A percentile compares a stretch with the other conserved stretches of the same genome.
phyloP scores from a whole-genome alignment of 495 filamentous ascomycete genomes.

The Podospora comata region DNA sequence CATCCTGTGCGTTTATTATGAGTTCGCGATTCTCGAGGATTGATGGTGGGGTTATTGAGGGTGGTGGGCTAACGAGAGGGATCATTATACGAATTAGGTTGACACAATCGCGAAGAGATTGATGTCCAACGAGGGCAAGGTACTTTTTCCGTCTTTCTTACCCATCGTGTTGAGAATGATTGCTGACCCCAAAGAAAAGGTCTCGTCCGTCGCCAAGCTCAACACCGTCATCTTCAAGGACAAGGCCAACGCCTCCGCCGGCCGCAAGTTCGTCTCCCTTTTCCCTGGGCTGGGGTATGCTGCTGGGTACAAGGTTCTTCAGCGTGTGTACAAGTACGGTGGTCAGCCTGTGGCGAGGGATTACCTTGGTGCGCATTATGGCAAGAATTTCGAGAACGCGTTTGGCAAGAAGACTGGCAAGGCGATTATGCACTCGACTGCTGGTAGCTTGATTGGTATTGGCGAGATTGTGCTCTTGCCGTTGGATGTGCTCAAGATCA shows the following conservation, averaged over 20 bases:
- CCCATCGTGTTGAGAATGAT: background rate
- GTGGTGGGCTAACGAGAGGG: background rate
- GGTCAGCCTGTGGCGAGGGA: conserved; percentile 95
- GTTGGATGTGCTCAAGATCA: conserved; percentile 98
- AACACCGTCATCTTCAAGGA: conserved; percentile 95
- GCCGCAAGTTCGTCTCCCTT: conserved; percentile 84
- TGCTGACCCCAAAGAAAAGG: conserved; percentile 14
- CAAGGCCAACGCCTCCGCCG: conserved; percentile 64
- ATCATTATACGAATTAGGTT: conserved; percentile 55
- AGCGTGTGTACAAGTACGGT: conserved; percentile 98
- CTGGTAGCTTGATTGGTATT: conserved; percentile 92
- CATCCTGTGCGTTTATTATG: conserved; percentile 67
- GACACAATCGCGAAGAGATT: conserved; percentile 97
- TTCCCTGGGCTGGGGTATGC: conserved; percentile 97
- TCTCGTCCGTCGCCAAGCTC: conserved; percentile 58
- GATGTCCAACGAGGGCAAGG: conserved; percentile 91
- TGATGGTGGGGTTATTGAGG: background rate
- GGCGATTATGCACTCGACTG: conserved; percentile 95
- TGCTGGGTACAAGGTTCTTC: conserved; percentile 95
- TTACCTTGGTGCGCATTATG: conserved; percentile 79
- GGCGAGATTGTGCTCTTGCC: conserved; percentile 95
- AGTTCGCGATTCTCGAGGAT: conserved; percentile 15
- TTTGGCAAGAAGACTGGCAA: conserved; percentile 98
- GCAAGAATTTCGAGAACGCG: conserved; percentile 73
- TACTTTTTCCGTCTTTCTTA: background rate